phyloP scores from a whole-genome alignment of 129 eudicot genomes.

The Flaveria ramosissima region DNA sequence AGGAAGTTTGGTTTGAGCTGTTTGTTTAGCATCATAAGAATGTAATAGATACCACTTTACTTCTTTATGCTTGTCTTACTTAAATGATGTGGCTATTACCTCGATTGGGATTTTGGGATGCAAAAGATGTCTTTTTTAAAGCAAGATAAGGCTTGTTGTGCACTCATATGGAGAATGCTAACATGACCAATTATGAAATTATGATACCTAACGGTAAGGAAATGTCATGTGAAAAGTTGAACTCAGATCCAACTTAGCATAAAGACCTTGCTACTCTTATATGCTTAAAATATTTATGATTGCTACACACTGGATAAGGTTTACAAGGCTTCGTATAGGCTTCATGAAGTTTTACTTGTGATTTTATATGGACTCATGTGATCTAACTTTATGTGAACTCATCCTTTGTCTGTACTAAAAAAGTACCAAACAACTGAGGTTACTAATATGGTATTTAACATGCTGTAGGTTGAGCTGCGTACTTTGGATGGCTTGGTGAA shows the following conservation, averaged over 20 bases:
- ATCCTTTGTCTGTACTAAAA: not conserved
- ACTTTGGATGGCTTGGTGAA: constrained; percentile 96
- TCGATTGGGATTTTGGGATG: not conserved
- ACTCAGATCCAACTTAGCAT: not conserved
- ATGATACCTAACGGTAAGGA: constrained; percentile 6
- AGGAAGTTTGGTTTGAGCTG: not conserved
- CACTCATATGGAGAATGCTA: constrained; percentile 14
- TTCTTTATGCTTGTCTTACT: not conserved
- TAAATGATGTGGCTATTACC: not conserved
- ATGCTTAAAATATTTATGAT: constrained; percentile 8
- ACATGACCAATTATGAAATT: not conserved
- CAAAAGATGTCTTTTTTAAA: not conserved
- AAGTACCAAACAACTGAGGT: constrained; percentile 10
- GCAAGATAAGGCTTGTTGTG: not conserved
- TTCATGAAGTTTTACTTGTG: not conserved
- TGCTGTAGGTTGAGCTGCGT: constrained; percentile 84
- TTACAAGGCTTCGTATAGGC: not conserved
- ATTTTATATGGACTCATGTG: not conserved
- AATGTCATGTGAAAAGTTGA: not conserved
- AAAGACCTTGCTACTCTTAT: not conserved
- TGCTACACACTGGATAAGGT: constrained; percentile 13
- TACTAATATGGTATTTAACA: constrained; percentile 20
- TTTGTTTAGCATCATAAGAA: not conserved
- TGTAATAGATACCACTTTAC: not conserved
- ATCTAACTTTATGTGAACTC: constrained; percentile 1